Evolutionary conservation across 305 asterid genomes (phyloP).

Genomic region (Solanum hybrid): DNA sequence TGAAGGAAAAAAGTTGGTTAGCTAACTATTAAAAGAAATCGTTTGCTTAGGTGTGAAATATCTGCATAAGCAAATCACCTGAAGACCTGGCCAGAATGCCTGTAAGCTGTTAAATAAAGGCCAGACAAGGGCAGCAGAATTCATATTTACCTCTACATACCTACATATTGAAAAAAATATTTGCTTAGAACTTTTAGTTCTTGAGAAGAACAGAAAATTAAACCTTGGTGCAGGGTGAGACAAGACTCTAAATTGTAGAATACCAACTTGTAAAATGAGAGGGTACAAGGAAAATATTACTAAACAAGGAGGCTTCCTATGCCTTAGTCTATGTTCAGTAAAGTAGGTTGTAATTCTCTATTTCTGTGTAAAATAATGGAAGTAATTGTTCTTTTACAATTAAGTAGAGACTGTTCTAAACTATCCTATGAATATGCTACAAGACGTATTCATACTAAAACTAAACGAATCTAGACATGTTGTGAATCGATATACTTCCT

Average conservation of each 20-base stretch:
- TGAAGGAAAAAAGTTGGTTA: not conserved
- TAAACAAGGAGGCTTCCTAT: not conserved
- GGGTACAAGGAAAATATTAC: not conserved
- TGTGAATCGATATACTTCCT: not conserved
- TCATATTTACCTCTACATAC: slow-evolving; percentile 98
- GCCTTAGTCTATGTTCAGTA: not conserved
- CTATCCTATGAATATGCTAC: not conserved
- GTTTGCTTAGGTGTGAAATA: not conserved
- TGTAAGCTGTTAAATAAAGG: slow-evolving; percentile 93
- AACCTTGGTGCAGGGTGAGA: not conserved
- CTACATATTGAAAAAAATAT: slow-evolving; percentile 21
- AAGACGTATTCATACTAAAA: not conserved
- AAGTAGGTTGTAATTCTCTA: not conserved
- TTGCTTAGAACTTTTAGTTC: not conserved
- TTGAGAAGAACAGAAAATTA: slow-evolving; percentile 11
- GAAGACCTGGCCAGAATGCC: slow-evolving; percentile 99
- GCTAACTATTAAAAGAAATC: not conserved
- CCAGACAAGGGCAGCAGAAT: slow-evolving; percentile 96
- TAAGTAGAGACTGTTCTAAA: not conserved
- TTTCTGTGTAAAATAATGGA: not conserved
- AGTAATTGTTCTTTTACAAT: not conserved
- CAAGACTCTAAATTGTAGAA: not conserved
- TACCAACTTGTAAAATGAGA: not conserved
- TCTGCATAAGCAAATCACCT: slow-evolving; percentile 34
- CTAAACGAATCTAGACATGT: not conserved